These are phyloP conservation scores for Lithocarpus polystachyus DNA, from an alignment of 306 rosid species.

Conservation along the genomic window DNA sequence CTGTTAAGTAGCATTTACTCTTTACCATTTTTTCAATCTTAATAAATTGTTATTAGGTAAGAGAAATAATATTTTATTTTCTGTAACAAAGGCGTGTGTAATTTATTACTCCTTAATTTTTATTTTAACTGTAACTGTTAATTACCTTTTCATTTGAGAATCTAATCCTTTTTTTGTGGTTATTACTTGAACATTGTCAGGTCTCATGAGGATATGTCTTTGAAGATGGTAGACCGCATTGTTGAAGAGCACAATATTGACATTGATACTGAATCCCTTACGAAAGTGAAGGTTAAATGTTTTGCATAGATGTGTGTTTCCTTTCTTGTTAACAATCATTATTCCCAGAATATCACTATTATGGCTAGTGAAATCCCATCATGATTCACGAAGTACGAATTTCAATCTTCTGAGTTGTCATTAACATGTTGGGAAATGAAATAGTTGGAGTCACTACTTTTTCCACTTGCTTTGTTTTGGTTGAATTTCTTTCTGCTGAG, in stretches of 20 bases:
- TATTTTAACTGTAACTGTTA: background rate
- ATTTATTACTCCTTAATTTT: background rate
- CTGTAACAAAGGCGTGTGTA: background rate
- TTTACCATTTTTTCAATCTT: background rate
- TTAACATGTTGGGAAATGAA: background rate
- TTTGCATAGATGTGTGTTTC: background rate
- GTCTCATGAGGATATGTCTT: constrained; percentile 57
- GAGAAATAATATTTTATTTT: background rate
- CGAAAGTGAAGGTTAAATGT: constrained; percentile 42
- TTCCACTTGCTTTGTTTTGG: background rate
- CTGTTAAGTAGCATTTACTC: background rate
- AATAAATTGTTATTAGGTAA: background rate
- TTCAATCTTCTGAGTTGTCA: background rate
- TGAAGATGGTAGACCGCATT: constrained; percentile 43
- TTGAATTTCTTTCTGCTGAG: background rate
- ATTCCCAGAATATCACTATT: background rate
- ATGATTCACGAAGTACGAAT: background rate
- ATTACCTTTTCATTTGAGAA: constrained; percentile 1
- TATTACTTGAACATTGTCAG: constrained; percentile 22
- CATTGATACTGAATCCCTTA: constrained; percentile 29
- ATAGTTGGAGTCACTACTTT: background rate
- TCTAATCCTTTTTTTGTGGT: constrained; percentile 6
- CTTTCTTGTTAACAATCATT: constrained; percentile 2
- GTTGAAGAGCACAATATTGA: constrained; percentile 50
- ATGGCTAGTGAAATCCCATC: constrained; percentile 15